Evolutionary conservation across 2,329 filamentous ascomycete genomes (phyloP), one percentile per base, ranked within the genome.

Genomic region (Chlorencoelia australis): DNA sequence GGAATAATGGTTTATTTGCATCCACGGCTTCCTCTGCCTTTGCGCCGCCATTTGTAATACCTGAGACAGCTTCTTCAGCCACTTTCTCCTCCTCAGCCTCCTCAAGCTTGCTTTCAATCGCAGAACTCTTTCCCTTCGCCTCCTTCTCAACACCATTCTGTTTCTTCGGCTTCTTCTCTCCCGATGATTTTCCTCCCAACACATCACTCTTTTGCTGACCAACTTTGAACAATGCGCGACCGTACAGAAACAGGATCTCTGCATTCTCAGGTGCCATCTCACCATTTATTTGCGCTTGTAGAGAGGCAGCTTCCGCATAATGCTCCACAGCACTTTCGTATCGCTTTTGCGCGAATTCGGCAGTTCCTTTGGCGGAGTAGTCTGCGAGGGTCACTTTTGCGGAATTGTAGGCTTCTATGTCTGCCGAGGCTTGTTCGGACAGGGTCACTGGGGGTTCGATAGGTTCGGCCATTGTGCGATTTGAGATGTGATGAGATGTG

Each of bases 121-220:
- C 6, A 25, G 22, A 25, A 25, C 10, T 25, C 4, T 25, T 13
- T 13, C 10, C 10, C 13, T 25, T 58, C 22, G 47, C 49, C 45
- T 57, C 61, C 46, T 63, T 65, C 54, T 64, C 62, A 42, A 48
- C 59, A 34, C 47, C 56, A 52, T 57, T 64, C 43, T 54, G 63
- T 41, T 62, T 59, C 31, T 54, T 63, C 60, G 53, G 63, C 42
- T 63, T 60, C 54, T 68, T 62, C 61, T 77, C 61, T 54, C 70
- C 63, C 56, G 73, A 59, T 21, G 88, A 82, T 53, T 82, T 82
- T 21, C 82, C 84, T 39, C 91, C 91, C 22, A 98, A 69, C 16
- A 98, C 88, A 55, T 96, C 88, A 56, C 87, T 95, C 61, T 94
- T 94, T 59, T 77, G 80, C 58, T 96, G 83, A 19, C 88, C 91